These are phyloP conservation scores for Aspergillus indologenus DNA, from an alignment of 495 filamentous ascomycete genomes.

Conservation along the genomic window DNA sequence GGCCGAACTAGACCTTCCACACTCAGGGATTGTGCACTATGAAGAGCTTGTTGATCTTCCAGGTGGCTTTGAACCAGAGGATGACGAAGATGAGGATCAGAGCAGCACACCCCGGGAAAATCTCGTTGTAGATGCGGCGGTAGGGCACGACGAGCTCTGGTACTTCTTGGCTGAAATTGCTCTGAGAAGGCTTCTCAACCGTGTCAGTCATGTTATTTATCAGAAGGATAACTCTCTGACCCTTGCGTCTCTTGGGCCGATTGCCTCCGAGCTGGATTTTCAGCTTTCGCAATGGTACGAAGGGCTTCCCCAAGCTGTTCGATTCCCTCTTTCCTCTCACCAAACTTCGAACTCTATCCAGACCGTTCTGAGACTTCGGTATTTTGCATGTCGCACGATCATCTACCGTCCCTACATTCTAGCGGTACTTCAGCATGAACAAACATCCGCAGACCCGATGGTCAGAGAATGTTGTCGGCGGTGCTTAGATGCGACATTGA, in stretches of 20 bases:
- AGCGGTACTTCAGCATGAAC: constrained; percentile 74
- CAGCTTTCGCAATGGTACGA: constrained; percentile 85
- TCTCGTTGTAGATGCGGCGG: constrained; percentile 19
- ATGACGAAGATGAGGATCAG: constrained; percentile 50
- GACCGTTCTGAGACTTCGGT: constrained; percentile 73
- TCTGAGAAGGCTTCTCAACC: constrained; percentile 69
- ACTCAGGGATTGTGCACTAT: constrained; percentile 76
- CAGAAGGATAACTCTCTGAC: constrained; percentile 67
- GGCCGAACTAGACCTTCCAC: constrained; percentile 76
- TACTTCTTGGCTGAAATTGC: constrained; percentile 83
- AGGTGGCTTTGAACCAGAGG: constrained; percentile 65
- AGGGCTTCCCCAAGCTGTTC: constrained; percentile 65
- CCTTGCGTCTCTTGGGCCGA: constrained; percentile 66
- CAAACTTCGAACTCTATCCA: constrained; percentile 70
- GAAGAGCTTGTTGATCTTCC: constrained; percentile 78
- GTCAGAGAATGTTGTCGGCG: constrained; percentile 76
- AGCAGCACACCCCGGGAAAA: constrained; percentile 13
- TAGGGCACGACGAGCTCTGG: constrained; percentile 75
- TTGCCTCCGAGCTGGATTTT: constrained; percentile 76
- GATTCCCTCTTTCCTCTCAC: constrained; percentile 66
- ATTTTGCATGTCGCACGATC: constrained; percentile 81
- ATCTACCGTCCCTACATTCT: constrained; percentile 82
- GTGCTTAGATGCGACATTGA: constrained; percentile 76
- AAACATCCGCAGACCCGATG: constrained; percentile 60
- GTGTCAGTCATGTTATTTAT: constrained; percentile 78